phyloP scores from a whole-genome alignment of 1,139 yeast species.

The Hyphopichia buzzinii region DNA sequence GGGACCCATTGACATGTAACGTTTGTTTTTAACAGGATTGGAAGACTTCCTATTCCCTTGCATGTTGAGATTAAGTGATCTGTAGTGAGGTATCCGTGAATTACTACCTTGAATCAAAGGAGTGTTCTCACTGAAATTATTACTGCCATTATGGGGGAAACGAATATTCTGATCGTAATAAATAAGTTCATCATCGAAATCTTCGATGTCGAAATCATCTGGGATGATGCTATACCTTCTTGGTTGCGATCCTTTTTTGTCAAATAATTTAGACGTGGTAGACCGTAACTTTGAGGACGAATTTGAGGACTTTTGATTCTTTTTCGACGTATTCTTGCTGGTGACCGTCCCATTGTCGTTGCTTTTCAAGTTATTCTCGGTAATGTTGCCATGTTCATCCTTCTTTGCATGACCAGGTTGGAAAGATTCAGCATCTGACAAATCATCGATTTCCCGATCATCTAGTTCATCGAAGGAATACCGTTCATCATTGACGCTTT shows the following conservation, averaged over 20 bases:
- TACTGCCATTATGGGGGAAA: slow-evolving; percentile 30
- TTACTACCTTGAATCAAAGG: slow-evolving; percentile 30
- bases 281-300: slow-evolving; percentile 51
- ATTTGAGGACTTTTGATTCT: slow-evolving; percentile 27
- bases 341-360: slow-evolving; percentile 16
- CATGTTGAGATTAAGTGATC: slow-evolving; percentile 40
- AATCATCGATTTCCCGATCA: slow-evolving; percentile 14
- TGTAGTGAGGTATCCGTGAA: slow-evolving; percentile 37
- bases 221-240: slow-evolving; percentile 72
- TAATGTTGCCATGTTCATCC: neutral
- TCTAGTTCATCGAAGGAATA: slow-evolving; percentile 20
- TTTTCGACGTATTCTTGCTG: slow-evolving; percentile 25
- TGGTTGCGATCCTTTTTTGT: slow-evolving; percentile 68
- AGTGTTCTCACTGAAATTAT: slow-evolving; percentile 27
- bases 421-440: slow-evolving; percentile 4
- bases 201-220: slow-evolving; percentile 65
- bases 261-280: slow-evolving; percentile 69
- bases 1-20: slow-evolving; percentile 39
- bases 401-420: neutral
- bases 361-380: neutral
- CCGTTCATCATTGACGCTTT: slow-evolving; percentile 15
- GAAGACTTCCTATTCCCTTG: slow-evolving; percentile 24
- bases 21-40: slow-evolving; percentile 25
- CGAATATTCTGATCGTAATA: slow-evolving; percentile 45
- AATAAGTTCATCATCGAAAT: slow-evolving; percentile 56